Evolutionary conservation across 129 eudicot genomes (phyloP).

Genomic region (Chrysanthemum makinoi): DNA sequence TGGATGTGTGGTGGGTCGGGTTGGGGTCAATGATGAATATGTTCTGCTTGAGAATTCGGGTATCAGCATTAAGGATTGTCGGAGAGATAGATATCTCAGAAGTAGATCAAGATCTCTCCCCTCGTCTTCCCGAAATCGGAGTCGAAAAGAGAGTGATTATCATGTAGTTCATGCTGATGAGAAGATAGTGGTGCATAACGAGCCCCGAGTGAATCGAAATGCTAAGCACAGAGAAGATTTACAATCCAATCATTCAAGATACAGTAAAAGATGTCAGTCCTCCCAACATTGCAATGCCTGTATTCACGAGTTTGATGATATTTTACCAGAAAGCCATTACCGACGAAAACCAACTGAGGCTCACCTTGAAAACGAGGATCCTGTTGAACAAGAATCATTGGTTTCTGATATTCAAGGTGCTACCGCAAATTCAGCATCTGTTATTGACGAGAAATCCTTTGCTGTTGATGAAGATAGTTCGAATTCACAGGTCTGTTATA

Average conservation of each 20-base stretch:
- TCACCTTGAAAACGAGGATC: constrained; percentile 28
- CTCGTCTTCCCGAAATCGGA: constrained; percentile 33
- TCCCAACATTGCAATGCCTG: constrained; percentile 30
- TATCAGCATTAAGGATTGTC: neutral
- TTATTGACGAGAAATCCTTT: constrained; percentile 34
- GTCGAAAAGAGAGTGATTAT: constrained; percentile 36
- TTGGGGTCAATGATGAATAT: constrained; percentile 31
- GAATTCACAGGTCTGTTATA: constrained; percentile 49
- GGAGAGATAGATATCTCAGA: constrained; percentile 54
- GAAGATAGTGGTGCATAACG: constrained; percentile 32
- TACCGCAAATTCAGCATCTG: constrained; percentile 20
- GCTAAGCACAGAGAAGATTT: constrained; percentile 35
- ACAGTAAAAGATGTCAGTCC: constrained; percentile 36
- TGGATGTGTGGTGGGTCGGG: constrained; percentile 24
- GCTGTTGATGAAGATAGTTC: constrained; percentile 28
- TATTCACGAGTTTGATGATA: constrained; percentile 27
- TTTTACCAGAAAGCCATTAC: constrained; percentile 30
- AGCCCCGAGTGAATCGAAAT: constrained; percentile 35
- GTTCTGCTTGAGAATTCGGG: neutral
- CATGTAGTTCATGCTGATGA: constrained; percentile 44
- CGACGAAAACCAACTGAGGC: constrained; percentile 22
- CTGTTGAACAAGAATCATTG: constrained; percentile 33
- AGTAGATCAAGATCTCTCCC: constrained; percentile 62
- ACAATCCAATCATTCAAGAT: constrained; percentile 31
- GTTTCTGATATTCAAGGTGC: constrained; percentile 24